phyloP scores from a whole-genome alignment of 805 yeast species.

The Cephaloascus fragrans region DNA sequence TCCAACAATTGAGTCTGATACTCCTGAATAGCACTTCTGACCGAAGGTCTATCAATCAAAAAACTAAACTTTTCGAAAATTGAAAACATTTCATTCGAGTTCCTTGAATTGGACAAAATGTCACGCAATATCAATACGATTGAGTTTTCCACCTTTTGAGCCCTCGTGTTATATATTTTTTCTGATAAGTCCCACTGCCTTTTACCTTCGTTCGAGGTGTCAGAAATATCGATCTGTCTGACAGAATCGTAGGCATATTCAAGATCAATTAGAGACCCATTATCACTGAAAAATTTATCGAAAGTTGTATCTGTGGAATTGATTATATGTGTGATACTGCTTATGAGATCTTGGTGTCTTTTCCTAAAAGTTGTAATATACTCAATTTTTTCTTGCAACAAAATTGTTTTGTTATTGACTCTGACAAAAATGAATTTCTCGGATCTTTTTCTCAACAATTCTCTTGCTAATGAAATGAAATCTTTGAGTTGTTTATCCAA shows the following conservation, averaged over 20 bases:
- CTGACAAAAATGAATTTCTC: conserved; percentile 62
- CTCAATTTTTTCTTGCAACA: conserved; percentile 31
- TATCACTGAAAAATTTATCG: background rate
- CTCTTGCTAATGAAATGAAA: conserved; percentile 60
- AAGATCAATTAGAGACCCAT: background rate
- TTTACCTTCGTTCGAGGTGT: conserved; percentile 22
- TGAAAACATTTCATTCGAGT: conserved; percentile 40
- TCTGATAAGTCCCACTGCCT: conserved; percentile 32
- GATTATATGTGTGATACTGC: conserved; percentile 16
- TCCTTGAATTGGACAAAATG: conserved; percentile 24
- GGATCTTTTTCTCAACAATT: conserved; percentile 60
- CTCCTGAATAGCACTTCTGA: conserved; percentile 50
- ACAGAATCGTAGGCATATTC: background rate
- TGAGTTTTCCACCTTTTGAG: conserved; percentile 33
- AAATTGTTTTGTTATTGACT: conserved; percentile 34
- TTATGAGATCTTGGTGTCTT: conserved; percentile 40
- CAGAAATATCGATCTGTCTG: conserved; percentile 15
- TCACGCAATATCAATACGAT: conserved; percentile 29
- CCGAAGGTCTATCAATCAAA: conserved; percentile 40
- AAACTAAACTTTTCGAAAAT: conserved; percentile 39
- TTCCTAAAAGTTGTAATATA: conserved; percentile 35
- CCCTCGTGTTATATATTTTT: conserved; percentile 28
- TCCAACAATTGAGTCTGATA: conserved; percentile 43
- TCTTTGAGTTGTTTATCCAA: conserved; percentile 60
- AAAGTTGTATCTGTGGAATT: background rate